A percentile compares a stretch with the other conserved stretches of the same genome.
Conservation (phyloP, 345 rosid species). For the Crucihimalaya himalaica region DNA sequence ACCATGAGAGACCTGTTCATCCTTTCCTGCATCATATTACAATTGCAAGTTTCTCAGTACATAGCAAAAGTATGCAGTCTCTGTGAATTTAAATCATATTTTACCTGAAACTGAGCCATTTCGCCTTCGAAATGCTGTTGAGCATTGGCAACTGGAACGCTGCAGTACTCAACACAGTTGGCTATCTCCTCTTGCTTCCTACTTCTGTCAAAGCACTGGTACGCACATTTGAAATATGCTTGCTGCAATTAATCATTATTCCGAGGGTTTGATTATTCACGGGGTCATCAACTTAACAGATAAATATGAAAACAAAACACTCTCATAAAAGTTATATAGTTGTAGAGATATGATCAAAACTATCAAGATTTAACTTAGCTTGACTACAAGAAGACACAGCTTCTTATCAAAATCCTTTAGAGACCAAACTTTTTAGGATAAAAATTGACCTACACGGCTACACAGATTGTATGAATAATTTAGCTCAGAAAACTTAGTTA, state of each 20-base stretch:
- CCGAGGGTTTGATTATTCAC: not conserved
- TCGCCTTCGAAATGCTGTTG: slow-evolving; percentile 78
- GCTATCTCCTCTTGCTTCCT: slow-evolving; percentile 77
- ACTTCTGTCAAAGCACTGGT: slow-evolving; percentile 88
- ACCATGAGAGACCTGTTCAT: slow-evolving; percentile 83
- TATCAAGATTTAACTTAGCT: not conserved
- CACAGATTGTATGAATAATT: not conserved
- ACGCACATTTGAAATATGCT: slow-evolving; percentile 95
- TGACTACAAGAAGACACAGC: slow-evolving; percentile 2
- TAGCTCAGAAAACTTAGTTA: not conserved
- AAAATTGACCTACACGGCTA: not conserved
- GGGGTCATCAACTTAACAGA: not conserved
- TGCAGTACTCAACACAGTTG: slow-evolving; percentile 77
- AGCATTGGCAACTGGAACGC: slow-evolving; percentile 71
- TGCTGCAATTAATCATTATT: slow-evolving; percentile 52
- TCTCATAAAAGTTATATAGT: not conserved
- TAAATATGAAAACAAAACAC: not conserved
- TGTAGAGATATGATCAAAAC: not conserved
- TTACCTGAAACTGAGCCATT: slow-evolving; percentile 85
- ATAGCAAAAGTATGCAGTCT: not conserved
- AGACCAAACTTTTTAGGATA: not conserved
- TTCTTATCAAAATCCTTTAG: not conserved
- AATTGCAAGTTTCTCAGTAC: slow-evolving; percentile 11
- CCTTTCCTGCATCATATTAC: slow-evolving; percentile 57
- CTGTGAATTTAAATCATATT: slow-evolving; percentile 3